phyloP scores from a whole-genome alignment of 257 asterid genomes.

The Coffea eugenioides region DNA sequence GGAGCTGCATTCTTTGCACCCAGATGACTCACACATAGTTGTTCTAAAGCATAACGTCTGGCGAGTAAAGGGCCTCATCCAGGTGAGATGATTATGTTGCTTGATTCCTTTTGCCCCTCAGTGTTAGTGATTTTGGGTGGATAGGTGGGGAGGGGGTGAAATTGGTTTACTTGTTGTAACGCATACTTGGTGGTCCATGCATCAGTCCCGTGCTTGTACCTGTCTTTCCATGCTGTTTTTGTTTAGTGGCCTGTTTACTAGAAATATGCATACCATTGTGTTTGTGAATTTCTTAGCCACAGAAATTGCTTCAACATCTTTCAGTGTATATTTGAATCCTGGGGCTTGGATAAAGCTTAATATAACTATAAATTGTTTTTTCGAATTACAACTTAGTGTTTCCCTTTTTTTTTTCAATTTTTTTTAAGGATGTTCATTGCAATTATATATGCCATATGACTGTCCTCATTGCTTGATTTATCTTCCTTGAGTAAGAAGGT shows the following conservation, averaged over 20 bases:
- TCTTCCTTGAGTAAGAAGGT: neutral
- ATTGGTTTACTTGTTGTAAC: neutral
- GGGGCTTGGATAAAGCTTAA: neutral
- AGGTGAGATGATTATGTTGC: conserved; percentile 28
- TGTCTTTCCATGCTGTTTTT: neutral
- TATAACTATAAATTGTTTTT: neutral
- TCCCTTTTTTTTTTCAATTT: too few species aligned
- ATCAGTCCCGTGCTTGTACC: neutral
- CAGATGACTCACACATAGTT: conserved; percentile 66
- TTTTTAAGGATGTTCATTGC: neutral
- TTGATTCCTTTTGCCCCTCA: neutral
- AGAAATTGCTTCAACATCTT: neutral
- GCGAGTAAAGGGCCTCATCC: conserved; percentile 78
- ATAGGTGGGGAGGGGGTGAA: neutral
- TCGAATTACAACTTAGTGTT: neutral
- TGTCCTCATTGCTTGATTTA: neutral
- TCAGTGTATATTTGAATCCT: neutral
- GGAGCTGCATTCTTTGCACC: conserved; percentile 58
- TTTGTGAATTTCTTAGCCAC: neutral
- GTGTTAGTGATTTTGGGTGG: neutral
- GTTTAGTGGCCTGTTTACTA: neutral
- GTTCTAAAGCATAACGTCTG: conserved; percentile 72
- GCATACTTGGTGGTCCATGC: neutral
- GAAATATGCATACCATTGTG: too few species aligned
- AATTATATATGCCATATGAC: neutral